Conservation (phyloP, 345 rosid genomes). For the Bruguiera sexangula region DNA sequence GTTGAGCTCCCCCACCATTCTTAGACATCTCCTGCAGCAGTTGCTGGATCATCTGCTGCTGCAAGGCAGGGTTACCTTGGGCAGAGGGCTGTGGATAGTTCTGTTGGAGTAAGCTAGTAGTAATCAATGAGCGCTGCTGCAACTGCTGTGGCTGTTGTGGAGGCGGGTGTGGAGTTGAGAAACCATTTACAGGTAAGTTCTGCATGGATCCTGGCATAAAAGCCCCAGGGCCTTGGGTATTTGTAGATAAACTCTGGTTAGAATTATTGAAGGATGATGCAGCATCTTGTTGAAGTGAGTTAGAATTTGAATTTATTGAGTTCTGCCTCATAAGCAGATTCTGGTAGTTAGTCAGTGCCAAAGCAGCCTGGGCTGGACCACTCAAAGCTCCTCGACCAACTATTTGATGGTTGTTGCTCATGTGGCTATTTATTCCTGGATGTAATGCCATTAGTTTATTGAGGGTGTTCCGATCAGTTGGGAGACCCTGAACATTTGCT, state of each 20-base stretch:
- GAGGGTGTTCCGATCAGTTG: constrained; percentile 73
- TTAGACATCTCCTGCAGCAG: constrained; percentile 74
- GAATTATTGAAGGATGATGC: constrained; percentile 51
- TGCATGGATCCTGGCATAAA: constrained; percentile 56
- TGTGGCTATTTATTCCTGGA: constrained; percentile 52
- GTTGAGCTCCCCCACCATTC: constrained; percentile 41
- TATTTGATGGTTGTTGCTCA: constrained; percentile 48
- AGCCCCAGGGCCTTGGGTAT: constrained; percentile 54
- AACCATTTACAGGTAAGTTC: constrained; percentile 44
- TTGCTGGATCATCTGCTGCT: constrained; percentile 81
- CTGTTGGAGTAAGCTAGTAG: constrained; percentile 49
- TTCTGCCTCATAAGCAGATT: constrained; percentile 71
- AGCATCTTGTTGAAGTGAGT: constrained; percentile 59
- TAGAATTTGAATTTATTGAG: constrained; percentile 65
- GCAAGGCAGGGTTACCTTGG: constrained; percentile 59
- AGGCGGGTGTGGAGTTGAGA: constrained; percentile 44
- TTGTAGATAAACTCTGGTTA: constrained; percentile 60
- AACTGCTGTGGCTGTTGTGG: constrained; percentile 51
- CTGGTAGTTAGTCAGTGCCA: constrained; percentile 73
- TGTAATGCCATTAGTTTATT: constrained; percentile 77
- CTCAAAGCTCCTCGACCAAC: constrained; percentile 55
- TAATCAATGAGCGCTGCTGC: constrained; percentile 44
- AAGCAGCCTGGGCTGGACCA: constrained; percentile 74
- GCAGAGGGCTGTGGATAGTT: constrained; percentile 44
- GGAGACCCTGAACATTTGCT: constrained; percentile 67